Evolutionary conservation across 208 protist species (phyloP).

Genomic region (Leishmania braziliensis): DNA sequence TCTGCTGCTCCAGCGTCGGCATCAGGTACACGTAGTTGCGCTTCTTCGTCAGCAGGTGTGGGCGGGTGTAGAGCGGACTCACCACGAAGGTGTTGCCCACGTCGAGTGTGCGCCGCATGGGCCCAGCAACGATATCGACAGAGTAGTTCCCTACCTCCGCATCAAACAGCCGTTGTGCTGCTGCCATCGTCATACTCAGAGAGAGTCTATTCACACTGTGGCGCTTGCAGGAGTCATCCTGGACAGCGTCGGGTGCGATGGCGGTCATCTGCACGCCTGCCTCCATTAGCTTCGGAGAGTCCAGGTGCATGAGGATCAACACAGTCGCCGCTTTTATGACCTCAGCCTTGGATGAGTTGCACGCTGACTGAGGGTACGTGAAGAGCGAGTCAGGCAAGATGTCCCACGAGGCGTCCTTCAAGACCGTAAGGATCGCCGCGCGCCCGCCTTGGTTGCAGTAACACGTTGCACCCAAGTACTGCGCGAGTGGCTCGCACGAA

Average conservation of each 20-base stretch:
- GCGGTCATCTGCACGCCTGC: background rate
- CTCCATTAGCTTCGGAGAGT: background rate
- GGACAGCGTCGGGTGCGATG: background rate
- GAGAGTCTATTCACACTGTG: background rate
- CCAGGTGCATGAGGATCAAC: background rate
- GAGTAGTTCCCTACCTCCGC: conserved; percentile 14
- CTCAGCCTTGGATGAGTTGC: background rate
- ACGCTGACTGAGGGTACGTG: conserved; percentile 8
- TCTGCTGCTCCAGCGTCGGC: conserved; percentile 38
- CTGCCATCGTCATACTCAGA: background rate
- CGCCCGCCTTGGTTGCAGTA: conserved; percentile 41
- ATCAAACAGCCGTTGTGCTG: conserved; percentile 6
- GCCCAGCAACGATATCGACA: conserved; percentile 13
- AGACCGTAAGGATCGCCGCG: conserved; percentile 6
- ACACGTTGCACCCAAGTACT: conserved; percentile 35
- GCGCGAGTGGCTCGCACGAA: conserved; percentile 9
- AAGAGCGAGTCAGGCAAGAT: background rate
- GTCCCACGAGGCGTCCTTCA: background rate
- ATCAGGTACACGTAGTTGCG: conserved; percentile 34
- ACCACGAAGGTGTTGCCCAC: background rate
- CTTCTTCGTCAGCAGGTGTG: background rate
- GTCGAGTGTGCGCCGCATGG: background rate
- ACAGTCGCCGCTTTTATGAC: background rate
- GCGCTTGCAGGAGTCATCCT: background rate
- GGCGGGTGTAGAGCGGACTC: background rate